Conservation (phyloP, 345 rosid genomes). For the Euphorbia peplus region DNA sequence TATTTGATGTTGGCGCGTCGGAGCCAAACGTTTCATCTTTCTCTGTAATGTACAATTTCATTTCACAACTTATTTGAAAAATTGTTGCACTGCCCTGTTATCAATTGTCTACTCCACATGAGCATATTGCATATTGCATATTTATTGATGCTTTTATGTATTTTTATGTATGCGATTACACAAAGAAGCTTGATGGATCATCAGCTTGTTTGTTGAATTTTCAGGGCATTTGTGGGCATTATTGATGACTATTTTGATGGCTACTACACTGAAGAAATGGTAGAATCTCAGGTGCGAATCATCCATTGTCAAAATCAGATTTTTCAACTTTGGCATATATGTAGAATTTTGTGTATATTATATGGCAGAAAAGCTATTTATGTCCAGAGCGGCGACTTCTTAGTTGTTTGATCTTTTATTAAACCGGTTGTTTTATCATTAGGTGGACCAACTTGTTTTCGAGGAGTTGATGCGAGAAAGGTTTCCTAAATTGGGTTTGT, state of each 20-base stretch:
- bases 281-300: constrained; percentile 80
- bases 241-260: constrained; percentile 93
- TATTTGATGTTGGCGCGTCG: neutral
- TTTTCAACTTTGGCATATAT: constrained; percentile 4
- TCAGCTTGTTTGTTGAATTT: constrained; percentile 17
- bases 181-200: constrained; percentile 18
- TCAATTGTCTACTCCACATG: neutral
- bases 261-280: constrained; percentile 87
- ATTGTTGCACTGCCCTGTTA: neutral
- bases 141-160: neutral
- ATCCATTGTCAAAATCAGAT: constrained; percentile 17
- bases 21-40: neutral
- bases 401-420: constrained; percentile 6
- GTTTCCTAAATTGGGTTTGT: constrained; percentile 94
- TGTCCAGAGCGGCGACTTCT: neutral
- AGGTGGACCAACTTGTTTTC: constrained; percentile 98
- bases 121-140: neutral
- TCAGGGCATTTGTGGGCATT: constrained; percentile 89
- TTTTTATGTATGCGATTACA: neutral
- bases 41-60: neutral
- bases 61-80: constrained; percentile 5
- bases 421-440: constrained; percentile 16
- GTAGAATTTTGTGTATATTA: constrained; percentile 12
- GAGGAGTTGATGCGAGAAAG: constrained; percentile 92
- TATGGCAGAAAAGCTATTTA: constrained; percentile 4